phyloP scores from a whole-genome alignment of 2,329 filamentous ascomycete species.

The Colletotrichum kahawae region DNA sequence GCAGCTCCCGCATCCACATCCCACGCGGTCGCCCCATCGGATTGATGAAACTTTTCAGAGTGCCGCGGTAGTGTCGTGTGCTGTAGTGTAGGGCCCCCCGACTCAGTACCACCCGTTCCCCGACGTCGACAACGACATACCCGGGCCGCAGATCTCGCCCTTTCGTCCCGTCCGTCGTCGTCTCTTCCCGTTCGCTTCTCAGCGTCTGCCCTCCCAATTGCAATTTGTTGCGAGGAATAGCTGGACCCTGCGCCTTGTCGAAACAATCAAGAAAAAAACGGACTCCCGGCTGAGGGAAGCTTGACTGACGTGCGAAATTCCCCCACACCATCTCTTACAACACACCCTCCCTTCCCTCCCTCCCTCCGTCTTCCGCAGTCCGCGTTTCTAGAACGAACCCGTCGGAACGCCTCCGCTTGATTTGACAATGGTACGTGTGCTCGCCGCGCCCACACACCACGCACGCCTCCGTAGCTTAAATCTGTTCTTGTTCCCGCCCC shows the following conservation, averaged over 20 bases:
- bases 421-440: constrained; percentile 15
- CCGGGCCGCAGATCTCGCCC: not conserved
- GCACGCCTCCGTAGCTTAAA: not conserved
- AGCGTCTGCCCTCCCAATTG: not conserved
- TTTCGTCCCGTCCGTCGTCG: not conserved
- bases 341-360: not conserved
- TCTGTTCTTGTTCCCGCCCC: not conserved
- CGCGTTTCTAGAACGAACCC: constrained; percentile 1
- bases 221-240: not conserved
- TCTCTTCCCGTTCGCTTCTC: not conserved
- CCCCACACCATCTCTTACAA: not conserved
- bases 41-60: constrained; percentile 5
- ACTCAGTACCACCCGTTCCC: not conserved
- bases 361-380: not conserved
- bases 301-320: not conserved
- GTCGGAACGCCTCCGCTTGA: not conserved
- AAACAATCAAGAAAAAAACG: not conserved
- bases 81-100: not conserved
- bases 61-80: not conserved
- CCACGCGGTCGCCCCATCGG: constrained; percentile 5
- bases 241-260: not conserved
- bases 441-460: not conserved
- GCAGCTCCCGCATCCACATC: not conserved
- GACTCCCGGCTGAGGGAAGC: not conserved
- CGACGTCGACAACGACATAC: not conserved